Conservation (phyloP, 2,329 filamentous ascomycete species). For the Penicillium rolfsii region DNA sequence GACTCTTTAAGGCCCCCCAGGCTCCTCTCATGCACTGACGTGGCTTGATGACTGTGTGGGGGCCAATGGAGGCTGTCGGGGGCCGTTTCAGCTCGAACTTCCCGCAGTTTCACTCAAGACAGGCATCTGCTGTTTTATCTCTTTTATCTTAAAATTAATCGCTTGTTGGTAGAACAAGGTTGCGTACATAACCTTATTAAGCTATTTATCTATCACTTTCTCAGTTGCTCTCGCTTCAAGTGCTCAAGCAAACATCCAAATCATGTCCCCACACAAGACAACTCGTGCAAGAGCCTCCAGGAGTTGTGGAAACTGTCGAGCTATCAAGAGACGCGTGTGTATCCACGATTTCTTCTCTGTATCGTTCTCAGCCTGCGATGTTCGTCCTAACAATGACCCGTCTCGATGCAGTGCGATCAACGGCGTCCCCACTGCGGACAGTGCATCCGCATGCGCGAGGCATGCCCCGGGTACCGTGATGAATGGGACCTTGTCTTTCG, state of each 20-base stretch:
- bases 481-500: constrained; percentile 39
- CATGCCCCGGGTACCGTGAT: constrained; percentile 38
- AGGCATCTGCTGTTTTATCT: background rate
- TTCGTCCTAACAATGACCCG: background rate
- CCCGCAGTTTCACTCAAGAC: background rate
- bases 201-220: background rate
- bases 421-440: constrained; percentile 30
- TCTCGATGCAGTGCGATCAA: constrained; percentile 28
- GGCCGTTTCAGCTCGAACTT: background rate
- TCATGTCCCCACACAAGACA: background rate
- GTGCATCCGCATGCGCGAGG: constrained; percentile 30
- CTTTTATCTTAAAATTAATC: background rate
- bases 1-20: background rate
- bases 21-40: background rate
- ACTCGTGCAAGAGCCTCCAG: constrained; percentile 4
- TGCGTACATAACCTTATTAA: background rate
- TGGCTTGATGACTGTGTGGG: background rate
- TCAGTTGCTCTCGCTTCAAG: background rate
- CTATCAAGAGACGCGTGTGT: constrained; percentile 22
- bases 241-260: background rate
- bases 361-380: background rate
- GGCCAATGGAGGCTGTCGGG: background rate
- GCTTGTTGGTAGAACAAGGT: background rate
- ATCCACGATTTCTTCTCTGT: background rate
- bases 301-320: constrained; percentile 12